Base-by-base conservation (phyloP, 371 early-diverging fungal species). In the Lichtheimia ramosa region DNA sequence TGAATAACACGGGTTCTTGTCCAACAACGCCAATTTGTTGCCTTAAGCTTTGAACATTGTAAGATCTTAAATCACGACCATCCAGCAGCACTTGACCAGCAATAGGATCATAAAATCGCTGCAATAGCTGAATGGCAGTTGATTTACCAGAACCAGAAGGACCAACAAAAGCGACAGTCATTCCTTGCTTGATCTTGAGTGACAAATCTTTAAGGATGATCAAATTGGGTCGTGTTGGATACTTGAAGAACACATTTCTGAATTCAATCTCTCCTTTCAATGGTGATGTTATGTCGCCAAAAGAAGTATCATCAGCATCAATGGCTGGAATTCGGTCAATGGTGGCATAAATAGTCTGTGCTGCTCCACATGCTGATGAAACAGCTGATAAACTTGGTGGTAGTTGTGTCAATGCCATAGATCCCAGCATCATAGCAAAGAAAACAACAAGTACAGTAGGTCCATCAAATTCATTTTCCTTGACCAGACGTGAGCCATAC, bases 1-100 rank as follows among this genome's bases (percentile, higher is more conserved):
- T 88, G 75, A 95, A 96, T n/a, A 96, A 70, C 21, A 91, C 85
- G 20, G 96, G 96, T 64, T 96, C 96, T 73, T 94, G 94, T 8
- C 88, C 81, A 21, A 96, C 96, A 43, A 94, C 78, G 52, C 94
- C 94, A 55, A 96, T 89, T 51, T 84, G 86, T 54, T 79, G 76
- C 15, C 96, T 91, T 13, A 94, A 73, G 77, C 84, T 86, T 18
- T 80, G 79, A 3, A 92, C 62, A 62, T 93, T 90, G 58, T 84
- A 81, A 15, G 82, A 78, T 50, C 81, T 76, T 34, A 92, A 67
- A 52, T 91, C 75, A 10, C 75, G 66, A 34, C 94, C 93, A 68
- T 95, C 94, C 14, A 95, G 25, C 16, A 68, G 58, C 27, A 95
- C 81, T 2, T 69, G 55, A 28, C 94, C 95, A 18, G 59, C 62